phyloP scores from a whole-genome alignment of 2,329 filamentous ascomycete species.

The Aphanoascus verrucosus region DNA sequence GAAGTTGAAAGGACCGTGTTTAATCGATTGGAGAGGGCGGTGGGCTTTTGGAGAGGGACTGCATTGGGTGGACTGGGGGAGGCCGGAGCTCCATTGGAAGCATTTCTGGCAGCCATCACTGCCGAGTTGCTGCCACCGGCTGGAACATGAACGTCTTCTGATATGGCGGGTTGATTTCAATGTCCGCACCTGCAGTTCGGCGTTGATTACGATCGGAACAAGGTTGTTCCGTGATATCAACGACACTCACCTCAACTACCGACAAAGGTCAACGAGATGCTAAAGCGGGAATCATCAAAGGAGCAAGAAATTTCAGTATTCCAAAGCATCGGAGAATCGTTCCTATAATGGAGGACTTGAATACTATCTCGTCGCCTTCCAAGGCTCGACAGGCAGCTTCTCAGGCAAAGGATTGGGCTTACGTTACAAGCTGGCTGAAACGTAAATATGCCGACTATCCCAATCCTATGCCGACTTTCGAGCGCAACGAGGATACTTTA shows the following conservation, averaged over 20 bases:
- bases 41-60: constrained; percentile 29
- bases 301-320: background rate
- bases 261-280: background rate
- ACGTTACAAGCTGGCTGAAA: constrained; percentile 72
- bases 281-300: background rate
- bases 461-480: constrained; percentile 58
- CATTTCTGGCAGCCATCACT: constrained; percentile 5
- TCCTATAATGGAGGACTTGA: constrained; percentile 5
- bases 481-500: constrained; percentile 77
- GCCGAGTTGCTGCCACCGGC: background rate
- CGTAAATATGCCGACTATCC: constrained; percentile 50
- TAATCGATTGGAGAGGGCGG: constrained; percentile 69
- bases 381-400: constrained; percentile 65
- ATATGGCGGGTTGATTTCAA: background rate
- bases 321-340: background rate
- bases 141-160: background rate
- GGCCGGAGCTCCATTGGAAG: constrained; percentile 7
- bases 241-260: background rate
- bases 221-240: background rate
- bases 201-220: background rate
- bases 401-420: constrained; percentile 82
- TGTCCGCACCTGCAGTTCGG: background rate
- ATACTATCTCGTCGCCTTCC: constrained; percentile 47
- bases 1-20: constrained; percentile 80
- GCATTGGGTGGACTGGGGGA: constrained; percentile 6